phyloP scores from a whole-genome alignment of 139 green algal genomes.

The Picochlorum sp. region DNA sequence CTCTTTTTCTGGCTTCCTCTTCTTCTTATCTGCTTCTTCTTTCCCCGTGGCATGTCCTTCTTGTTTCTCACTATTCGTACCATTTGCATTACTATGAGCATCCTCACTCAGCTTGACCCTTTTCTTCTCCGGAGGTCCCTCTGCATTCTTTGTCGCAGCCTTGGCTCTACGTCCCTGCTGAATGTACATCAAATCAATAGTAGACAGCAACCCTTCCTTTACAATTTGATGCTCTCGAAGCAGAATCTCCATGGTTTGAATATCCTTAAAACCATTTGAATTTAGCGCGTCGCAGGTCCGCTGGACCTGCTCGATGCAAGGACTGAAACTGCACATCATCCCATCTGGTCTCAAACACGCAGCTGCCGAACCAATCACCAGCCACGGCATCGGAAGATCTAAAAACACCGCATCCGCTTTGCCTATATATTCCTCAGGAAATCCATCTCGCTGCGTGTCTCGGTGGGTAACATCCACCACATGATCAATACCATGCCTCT shows the following conservation, averaged over 20 bases:
- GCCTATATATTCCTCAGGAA: slow-evolving; percentile 55
- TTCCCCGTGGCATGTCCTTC: background rate
- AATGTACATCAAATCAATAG: background rate
- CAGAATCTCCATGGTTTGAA: slow-evolving; percentile 74
- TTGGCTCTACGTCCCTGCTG: background rate
- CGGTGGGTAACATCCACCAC: slow-evolving; percentile 35
- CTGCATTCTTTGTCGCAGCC: background rate
- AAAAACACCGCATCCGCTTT: slow-evolving; percentile 76
- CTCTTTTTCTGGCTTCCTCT: background rate
- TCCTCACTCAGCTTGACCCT: slow-evolving; percentile 5
- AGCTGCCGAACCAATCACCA: slow-evolving; percentile 56
- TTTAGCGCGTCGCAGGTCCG: slow-evolving; percentile 59
- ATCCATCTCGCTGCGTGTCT: slow-evolving; percentile 80
- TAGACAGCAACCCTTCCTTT: background rate
- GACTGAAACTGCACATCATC: slow-evolving; percentile 89
- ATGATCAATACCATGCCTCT: slow-evolving; percentile 26
- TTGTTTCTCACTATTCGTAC: background rate
- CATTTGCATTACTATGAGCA: background rate
- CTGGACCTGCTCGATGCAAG: slow-evolving; percentile 98
- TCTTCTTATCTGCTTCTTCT: background rate
- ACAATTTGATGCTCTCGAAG: slow-evolving; percentile 72
- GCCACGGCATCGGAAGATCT: slow-evolving; percentile 86
- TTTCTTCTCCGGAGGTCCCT: background rate
- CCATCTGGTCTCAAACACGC: slow-evolving; percentile 57
- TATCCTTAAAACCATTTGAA: slow-evolving; percentile 49